Evolutionary conservation across 1,284 basidiomycete genomes (phyloP).

Genomic region (Tilletia caries): DNA sequence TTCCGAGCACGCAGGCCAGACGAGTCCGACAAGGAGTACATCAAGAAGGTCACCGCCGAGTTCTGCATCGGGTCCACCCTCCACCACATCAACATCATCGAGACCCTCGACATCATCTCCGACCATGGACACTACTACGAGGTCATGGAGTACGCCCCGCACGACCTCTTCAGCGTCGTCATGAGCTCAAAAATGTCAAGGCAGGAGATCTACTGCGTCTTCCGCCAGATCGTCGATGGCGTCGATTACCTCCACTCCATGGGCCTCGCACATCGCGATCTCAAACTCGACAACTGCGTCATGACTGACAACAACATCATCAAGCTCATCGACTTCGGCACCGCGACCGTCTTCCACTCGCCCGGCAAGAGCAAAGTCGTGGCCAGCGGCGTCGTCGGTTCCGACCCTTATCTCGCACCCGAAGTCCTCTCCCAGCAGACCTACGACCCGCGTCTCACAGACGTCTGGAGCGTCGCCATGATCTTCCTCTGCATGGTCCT

Average conservation of each 20-base stretch:
- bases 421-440: conserved; percentile 77
- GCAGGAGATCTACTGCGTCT: conserved; percentile 97
- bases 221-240: conserved; percentile 95
- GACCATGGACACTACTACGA: conserved; percentile 89
- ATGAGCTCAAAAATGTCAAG: conserved; percentile 99
- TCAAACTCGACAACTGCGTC: conserved; percentile 99
- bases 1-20: conserved; percentile 82
- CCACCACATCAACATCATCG: conserved; percentile 86
- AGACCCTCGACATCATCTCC: conserved; percentile 96
- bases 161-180: conserved; percentile 96
- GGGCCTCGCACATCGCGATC: conserved; percentile 94
- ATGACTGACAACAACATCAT: conserved; percentile 91
- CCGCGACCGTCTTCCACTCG: conserved; percentile 97
- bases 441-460: conserved; percentile 95
- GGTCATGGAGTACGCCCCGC: conserved; percentile 95
- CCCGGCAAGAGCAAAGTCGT: conserved; percentile 64
- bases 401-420: conserved; percentile 95
- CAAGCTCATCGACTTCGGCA: conserved; percentile 99
- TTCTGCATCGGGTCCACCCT: conserved; percentile 91
- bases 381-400: conserved; percentile 89
- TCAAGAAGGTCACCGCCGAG: conserved; percentile 98
- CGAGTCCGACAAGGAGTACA: conserved; percentile 92
- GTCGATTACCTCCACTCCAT: conserved; percentile 97
- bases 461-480: conserved; percentile 97
- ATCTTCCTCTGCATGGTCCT: conserved; percentile 99